A percentile compares a stretch with the other conserved stretches of the same genome.
These are phyloP conservation scores for Fraxinus americana DNA, from an alignment of 257 asterid species.

Conservation along the genomic window DNA sequence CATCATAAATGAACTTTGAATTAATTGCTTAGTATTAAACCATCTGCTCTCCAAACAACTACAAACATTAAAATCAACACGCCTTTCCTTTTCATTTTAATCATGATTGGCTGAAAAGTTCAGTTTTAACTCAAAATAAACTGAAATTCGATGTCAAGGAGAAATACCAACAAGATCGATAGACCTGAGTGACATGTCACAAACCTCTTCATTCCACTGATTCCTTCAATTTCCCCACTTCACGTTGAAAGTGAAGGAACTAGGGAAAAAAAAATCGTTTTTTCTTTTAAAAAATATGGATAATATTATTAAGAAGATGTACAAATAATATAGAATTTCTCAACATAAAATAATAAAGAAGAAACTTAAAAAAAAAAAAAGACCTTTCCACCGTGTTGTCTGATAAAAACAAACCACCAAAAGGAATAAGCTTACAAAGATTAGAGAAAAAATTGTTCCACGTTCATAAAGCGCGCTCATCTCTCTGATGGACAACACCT, in stretches of 20 bases:
- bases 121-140: background rate
- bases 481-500: background rate
- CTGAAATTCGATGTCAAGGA: background rate
- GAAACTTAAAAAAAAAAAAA: background rate
- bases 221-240: background rate
- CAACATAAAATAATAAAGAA: background rate
- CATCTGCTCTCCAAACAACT: background rate
- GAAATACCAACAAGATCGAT: background rate
- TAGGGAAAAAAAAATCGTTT: background rate
- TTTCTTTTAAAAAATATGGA: background rate
- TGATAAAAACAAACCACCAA: background rate
- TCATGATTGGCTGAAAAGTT: background rate
- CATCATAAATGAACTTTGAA: conserved; percentile 3
- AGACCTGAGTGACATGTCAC: background rate
- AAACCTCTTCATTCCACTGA: background rate
- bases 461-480: background rate
- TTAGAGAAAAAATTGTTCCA: background rate
- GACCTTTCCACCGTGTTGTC: background rate
- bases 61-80: conserved; percentile 1
- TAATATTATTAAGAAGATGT: background rate
- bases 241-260: background rate
- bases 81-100: background rate
- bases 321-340: background rate
- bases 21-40: background rate
- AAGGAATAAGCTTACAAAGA: background rate